These are phyloP conservation scores for Apiotrichum akiyoshidainum DNA, from an alignment of 1,284 basidiomycete genomes.

Conservation along the genomic window DNA sequence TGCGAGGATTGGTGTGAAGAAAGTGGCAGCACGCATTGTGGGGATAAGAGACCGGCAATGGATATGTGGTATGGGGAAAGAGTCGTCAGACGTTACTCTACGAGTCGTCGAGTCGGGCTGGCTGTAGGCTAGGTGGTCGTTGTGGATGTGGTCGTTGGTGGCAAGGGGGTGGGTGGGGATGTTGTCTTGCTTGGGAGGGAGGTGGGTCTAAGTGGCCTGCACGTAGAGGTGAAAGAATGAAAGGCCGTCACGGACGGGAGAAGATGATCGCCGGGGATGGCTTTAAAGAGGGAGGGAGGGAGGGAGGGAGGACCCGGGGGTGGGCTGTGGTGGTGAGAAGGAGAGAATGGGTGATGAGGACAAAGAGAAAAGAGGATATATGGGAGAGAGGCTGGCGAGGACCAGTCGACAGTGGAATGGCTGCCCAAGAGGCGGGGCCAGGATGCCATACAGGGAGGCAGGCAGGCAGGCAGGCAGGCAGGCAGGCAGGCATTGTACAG, in stretches of 20 bases:
- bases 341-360: neutral
- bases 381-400: neutral
- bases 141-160: too few relatives aligned
- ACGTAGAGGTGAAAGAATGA: conserved; percentile 2
- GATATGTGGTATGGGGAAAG: too few relatives aligned
- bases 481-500: too few relatives aligned
- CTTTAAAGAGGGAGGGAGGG: neutral
- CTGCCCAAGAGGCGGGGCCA: too few relatives aligned
- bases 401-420: neutral
- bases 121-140: too few relatives aligned
- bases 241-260: conserved; percentile 4
- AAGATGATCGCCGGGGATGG: neutral
- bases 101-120: too few relatives aligned
- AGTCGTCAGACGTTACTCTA: too few relatives aligned
- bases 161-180: neutral
- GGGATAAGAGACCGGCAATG: too few relatives aligned
- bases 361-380: neutral
- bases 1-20: too few relatives aligned
- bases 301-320: neutral
- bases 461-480: too few relatives aligned
- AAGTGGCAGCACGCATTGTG: too few relatives aligned
- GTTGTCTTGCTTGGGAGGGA: neutral
- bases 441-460: too few relatives aligned
- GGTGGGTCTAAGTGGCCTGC: neutral
- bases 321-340: neutral